Base-by-base conservation (phyloP, 164 flowering plant species). In the Saururus chinensis region DNA sequence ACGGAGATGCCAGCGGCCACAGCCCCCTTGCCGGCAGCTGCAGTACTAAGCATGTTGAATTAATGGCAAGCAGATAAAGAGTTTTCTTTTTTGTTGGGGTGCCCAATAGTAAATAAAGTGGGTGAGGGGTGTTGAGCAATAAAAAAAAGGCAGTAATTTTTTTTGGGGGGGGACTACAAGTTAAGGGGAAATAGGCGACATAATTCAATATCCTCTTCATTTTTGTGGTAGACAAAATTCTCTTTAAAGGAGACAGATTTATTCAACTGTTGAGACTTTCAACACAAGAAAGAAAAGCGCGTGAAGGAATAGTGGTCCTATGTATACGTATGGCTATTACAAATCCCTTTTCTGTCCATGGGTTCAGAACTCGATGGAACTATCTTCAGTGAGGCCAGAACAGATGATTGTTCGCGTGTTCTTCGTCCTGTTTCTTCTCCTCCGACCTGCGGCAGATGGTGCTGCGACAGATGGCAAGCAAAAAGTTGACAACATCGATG, bases 341-440 rank as follows among this genome's bases (percentile, higher is more conserved):
- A 42, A 4, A 10, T 14, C 49, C 49, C 37, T 30, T 2, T 30
- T 30, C 37, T 1, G 9, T 42, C 9, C 49, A 42, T 42, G 12
- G 8, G 8, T 40, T 40, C 42, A 42, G 12, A 10, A 10, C 17
- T 42, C 49, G 7, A 10, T 14, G 4, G 10, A 59, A 70, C 0
- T 20, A 40, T 42, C 49, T 42, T 10, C 49, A 42, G 17, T 42
- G 49, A 42, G 49, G 49, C 49, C 49, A 42, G 14, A 10, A 42
- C 49, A 42, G 49, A 9, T 42, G 49, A 10, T 14, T 42, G 17
- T 10, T 42, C 17, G 49, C 9, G 49, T 14, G 49, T 9, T 68
- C 70, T 52, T 68, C 68, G 10, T 40, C 60, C 9, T 57, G 68
- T 42, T 42, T 42, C 49, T 42, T 42, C 49, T 42, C 8, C 49